Evolutionary conservation across 352 stramenopile genomes (phyloP), one percentile per base, ranked within the genome.

Genomic region (Phytophthora citrophthora): DNA sequence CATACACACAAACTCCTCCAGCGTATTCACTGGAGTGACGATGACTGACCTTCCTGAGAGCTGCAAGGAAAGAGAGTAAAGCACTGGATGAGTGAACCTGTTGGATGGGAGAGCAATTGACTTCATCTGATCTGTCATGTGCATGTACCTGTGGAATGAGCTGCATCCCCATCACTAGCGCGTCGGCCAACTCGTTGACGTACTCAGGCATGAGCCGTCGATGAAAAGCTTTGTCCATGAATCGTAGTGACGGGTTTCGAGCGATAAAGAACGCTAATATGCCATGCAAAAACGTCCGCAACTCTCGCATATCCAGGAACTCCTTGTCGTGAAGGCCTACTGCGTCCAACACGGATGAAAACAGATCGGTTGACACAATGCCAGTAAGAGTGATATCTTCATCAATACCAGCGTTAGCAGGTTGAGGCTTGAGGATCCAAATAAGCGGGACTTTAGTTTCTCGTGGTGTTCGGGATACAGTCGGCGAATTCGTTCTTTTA

Each of bases 211-310:
- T 75, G 23, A 83, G 56, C 15, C 82, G 65, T 9, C 76, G 73
- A 57, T 91, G 82, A 38, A 80, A 75, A 1, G 76, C 74, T 56
- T 89, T 91, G 61, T 82, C 78, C 74, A 89, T 69, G 55, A 89
- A 84, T 26, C 68, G 75, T 12, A 91, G 72, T 26, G 64, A 36
- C 11, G 65, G 65, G 53, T 78, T 91, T 12, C 69, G 71, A 23
- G 79, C 76, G 55, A 91, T 76, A 13, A 73, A 76, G 45, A 81
- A 83, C n/a, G 78, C 76, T 3, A 89, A 56, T 53, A 84, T 56
- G 45, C 86, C 77, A 16, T 88, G 77, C 16, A 83, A 31, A 18
- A 86, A 82, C 16, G 76, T 68, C 34, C 62, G 58, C 41, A 91
- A 39, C 5, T 83, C 79, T 32, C 62, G 79, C 18, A 63, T 51